Evolutionary conservation across 2,329 filamentous ascomycete species (phyloP), one percentile per base, ranked within the genome.

Genomic region (Akanthomyces dipterigenus): DNA sequence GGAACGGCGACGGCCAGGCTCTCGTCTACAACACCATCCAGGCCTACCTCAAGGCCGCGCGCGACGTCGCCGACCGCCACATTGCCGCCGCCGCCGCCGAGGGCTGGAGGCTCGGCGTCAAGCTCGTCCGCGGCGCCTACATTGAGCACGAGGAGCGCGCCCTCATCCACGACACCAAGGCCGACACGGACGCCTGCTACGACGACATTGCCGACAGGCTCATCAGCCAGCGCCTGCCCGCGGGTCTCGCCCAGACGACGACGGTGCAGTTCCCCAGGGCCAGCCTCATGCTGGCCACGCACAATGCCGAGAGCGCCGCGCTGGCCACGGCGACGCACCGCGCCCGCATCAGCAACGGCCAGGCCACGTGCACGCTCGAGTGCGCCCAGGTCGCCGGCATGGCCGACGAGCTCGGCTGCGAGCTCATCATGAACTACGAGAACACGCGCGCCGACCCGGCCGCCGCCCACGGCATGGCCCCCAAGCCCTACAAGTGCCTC

Each of bases 331-430:
- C 70, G 2, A 42, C 60, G 53, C 60, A 62, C 53, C 36, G 38
- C 9, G 36, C 26, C n/a, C 60, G 60, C 51, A 24, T 62, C 53
- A 43, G 45, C 53, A 53, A 56, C 51, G 60, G 36, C 60, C 38
- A 24, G 60, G 8, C 43, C 36, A 62, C 60, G 20, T 62, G 60
- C 60, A 66, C 83, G 9, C 71, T 80, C 24, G 75, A 75, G 67
- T 69, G 62, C 12, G 74, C 88, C 1, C 91, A 95, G 74, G 80
- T 96, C 3, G 88, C 91, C 76, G 91, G 91, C 38, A 96, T 96
- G 91, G 91, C 91, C 1, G 91, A 96, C 67, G 91, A 96, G 70
- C 84, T 96, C 42, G 89, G 86, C 68, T 84, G 81, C 69, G 79
- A 81, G 69, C 72, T 85, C 24, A 70, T 82, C 16, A 45, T 48